These are phyloP conservation scores for Wickerhamomyces chambardii DNA, from an alignment of 805 yeast species.

Conservation along the genomic window DNA sequence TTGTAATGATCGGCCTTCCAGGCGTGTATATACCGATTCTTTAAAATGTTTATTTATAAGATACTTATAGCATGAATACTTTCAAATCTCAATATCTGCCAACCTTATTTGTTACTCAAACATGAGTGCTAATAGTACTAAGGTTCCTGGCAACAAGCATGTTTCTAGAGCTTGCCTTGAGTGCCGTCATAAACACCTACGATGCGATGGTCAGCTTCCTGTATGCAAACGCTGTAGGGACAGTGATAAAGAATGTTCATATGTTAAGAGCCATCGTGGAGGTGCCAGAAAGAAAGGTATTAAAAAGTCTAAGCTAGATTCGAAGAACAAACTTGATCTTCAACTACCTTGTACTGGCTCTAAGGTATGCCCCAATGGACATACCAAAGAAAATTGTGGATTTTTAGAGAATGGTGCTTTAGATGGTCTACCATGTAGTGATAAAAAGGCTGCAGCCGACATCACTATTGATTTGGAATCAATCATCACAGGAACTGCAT, in stretches of 20 bases:
- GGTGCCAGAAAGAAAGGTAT: conserved; percentile 45
- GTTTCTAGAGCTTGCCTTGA: conserved; percentile 41
- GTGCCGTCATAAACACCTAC: conserved; percentile 40
- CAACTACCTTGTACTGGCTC: conserved; percentile 2
- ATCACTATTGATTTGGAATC: too few species aligned
- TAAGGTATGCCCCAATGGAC: conserved; percentile 19
- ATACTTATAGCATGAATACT: too few species aligned
- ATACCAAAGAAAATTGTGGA: conserved; percentile 10
- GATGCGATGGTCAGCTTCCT: conserved; percentile 41
- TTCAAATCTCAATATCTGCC: too few species aligned
- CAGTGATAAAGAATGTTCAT: conserved; percentile 27
- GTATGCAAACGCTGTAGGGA: conserved; percentile 31
- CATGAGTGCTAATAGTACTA: not conserved
- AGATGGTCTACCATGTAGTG: conserved; percentile 13
- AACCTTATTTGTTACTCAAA: too few species aligned
- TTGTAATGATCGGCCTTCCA: too few species aligned
- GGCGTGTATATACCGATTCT: too few species aligned
- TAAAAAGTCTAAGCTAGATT: conserved; percentile 13
- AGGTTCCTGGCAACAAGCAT: conserved; percentile 22
- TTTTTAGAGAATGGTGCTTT: conserved; percentile 8
- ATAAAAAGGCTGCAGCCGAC: too few species aligned
- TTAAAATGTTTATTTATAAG: too few species aligned
- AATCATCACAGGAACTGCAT: not conserved
- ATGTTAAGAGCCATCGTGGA: conserved; percentile 44
- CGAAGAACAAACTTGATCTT: conserved; percentile 12